Evolutionary conservation across 2,329 filamentous ascomycete species (phyloP).

Genomic region (Septoria linicola): DNA sequence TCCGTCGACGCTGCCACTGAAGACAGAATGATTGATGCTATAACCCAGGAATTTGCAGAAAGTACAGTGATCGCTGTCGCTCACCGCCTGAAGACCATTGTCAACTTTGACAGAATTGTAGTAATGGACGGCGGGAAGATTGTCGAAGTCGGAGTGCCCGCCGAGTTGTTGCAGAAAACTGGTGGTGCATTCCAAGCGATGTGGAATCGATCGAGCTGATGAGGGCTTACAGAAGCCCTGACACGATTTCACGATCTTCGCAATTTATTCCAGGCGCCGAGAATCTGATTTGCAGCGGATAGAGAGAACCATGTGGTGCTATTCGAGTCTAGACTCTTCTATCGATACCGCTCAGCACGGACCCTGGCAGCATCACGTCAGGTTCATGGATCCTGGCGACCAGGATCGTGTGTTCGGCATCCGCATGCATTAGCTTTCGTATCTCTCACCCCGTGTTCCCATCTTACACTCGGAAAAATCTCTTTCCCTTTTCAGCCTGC

Average conservation of each 20-base stretch:
- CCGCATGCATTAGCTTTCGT: not conserved
- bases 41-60: conserved; percentile 45
- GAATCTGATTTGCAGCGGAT: not conserved
- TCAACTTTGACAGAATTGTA: conserved; percentile 54
- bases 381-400: too few relatives aligned
- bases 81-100: conserved; percentile 57
- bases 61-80: conserved; percentile 62
- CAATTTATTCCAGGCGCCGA: not conserved
- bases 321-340: conserved; percentile 3
- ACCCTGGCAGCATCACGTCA: not conserved
- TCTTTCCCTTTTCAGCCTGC: not conserved
- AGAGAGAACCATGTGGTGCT: not conserved
- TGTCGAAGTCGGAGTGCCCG: conserved; percentile 42
- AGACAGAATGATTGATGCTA: conserved; percentile 55
- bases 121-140: conserved; percentile 53
- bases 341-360: not conserved
- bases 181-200: conserved; percentile 11
- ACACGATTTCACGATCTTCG: not conserved
- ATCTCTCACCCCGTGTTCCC: too few relatives aligned
- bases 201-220: conserved; percentile 2
- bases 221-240: not conserved
- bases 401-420: not conserved
- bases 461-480: not conserved
- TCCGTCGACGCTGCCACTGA: conserved; percentile 61
- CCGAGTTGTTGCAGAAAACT: conserved; percentile 23